These are phyloP conservation scores for Pichia sp. DNA, from an alignment of 1,139 yeast species.

Conservation along the genomic window DNA sequence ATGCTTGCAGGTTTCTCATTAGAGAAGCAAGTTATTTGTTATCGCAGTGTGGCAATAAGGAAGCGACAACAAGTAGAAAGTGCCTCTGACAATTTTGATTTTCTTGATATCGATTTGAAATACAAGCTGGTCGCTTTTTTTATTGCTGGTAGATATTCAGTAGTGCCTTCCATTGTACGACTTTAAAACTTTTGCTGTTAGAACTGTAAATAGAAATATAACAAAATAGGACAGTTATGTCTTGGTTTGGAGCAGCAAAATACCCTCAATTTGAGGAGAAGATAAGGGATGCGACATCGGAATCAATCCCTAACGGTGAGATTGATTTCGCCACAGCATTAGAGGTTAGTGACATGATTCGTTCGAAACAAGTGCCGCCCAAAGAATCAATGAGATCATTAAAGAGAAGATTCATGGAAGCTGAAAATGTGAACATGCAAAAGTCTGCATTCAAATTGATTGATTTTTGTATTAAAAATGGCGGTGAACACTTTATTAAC, in stretches of 20 bases:
- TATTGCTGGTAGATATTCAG: neutral
- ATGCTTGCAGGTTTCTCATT: too few species aligned
- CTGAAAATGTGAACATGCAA: slow-evolving; percentile 68
- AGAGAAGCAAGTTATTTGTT: too few species aligned
- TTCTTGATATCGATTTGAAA: neutral
- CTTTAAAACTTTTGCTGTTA: neutral
- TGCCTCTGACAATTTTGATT: neutral
- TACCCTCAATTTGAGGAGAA: slow-evolving; percentile 55
- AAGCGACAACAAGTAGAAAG: too few species aligned
- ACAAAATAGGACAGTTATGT: slow-evolving; percentile 34
- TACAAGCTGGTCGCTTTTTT: neutral
- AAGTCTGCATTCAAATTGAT: slow-evolving; percentile 68
- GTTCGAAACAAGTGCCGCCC: slow-evolving; percentile 79
- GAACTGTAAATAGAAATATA: too few species aligned
- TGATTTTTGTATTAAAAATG: slow-evolving; percentile 88
- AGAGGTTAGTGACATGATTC: slow-evolving; percentile 82
- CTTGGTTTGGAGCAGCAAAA: slow-evolving; percentile 55
- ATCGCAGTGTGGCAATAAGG: too few species aligned
- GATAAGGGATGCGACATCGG: slow-evolving; percentile 78
- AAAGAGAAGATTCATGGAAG: slow-evolving; percentile 63
- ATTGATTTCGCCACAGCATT: slow-evolving; percentile 74
- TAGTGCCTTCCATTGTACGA: neutral
- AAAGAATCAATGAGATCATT: slow-evolving; percentile 80
- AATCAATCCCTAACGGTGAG: slow-evolving; percentile 87
- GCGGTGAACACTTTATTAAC: slow-evolving; percentile 78